Conservation (phyloP, 305 asterid genomes). For the Petunia hybrid region DNA sequence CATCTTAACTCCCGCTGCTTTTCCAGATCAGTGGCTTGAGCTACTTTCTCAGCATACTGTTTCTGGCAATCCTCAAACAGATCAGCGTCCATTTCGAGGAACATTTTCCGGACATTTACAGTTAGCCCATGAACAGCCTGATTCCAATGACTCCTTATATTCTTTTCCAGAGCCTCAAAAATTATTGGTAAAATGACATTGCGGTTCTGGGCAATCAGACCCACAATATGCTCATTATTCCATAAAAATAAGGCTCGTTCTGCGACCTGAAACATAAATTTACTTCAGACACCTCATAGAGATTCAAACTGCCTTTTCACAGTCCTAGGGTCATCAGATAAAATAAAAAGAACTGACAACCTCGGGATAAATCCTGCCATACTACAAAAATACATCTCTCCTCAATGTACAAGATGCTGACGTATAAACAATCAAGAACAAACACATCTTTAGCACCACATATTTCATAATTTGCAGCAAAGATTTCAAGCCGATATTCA, state of each 20-base stretch:
- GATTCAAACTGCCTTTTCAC: conserved; percentile 8
- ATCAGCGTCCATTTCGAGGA: conserved; percentile 73
- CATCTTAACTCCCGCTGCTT: conserved; percentile 67
- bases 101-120: conserved; percentile 71
- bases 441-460: not conserved
- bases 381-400: not conserved
- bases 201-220: conserved; percentile 72
- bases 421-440: not conserved
- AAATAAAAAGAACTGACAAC: conserved; percentile 4
- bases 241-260: conserved; percentile 81
- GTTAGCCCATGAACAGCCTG: conserved; percentile 74
- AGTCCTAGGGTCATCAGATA: conserved; percentile 17
- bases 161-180: conserved; percentile 78
- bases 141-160: conserved; percentile 84
- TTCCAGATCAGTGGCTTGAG: conserved; percentile 50
- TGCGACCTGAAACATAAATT: conserved; percentile 68
- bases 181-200: conserved; percentile 72
- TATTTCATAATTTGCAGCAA: not conserved
- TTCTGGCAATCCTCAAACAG: conserved; percentile 75
- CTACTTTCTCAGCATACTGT: conserved; percentile 64
- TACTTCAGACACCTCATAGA: conserved; percentile 23
- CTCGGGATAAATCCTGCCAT: conserved; percentile 1
- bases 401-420: not conserved
- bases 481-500: not conserved
- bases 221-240: conserved; percentile 73